Evolutionary conservation across 345 rosid genomes (phyloP), one percentile per base, ranked within the genome.

Genomic region (Punica granatum): DNA sequence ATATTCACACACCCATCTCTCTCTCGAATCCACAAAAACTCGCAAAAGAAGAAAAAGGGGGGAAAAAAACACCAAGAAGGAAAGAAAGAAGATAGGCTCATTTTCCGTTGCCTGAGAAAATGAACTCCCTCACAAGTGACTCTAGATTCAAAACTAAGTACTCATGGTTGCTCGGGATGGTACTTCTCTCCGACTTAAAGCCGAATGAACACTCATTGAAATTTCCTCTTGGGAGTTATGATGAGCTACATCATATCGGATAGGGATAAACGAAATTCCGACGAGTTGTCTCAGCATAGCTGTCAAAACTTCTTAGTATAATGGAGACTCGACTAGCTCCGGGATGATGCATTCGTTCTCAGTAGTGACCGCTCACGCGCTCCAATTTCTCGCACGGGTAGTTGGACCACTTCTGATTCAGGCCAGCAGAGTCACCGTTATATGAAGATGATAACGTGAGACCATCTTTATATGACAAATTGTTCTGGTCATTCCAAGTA

Each of bases 361-460:
- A 46, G 7, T 46, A 46, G 53, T 46, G 53, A 46, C 53, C 23
- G 53, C 53, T 19, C 53, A 46, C 3, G 53, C 8, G 18, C 53
- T 53, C 31, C 14, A 10, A 2, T 11, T 14, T 56, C 61, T 15
- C 33, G 18, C 34, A 28, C 34, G 1, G 34, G 61, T 26, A 13
- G 18, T 56, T 30, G 19, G 18, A 33, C 19, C 16, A 30, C 19
- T 28, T 56, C 61, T 4, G 34, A 56, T 56, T 28, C 14, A 3
- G 16, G 10, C 61, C 34, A 1, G 34, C 61, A 25, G 34, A 11
- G 25, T 30, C n/a, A 36, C 79, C 83, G 63, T 84, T 74, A 72
- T 78, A 86, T 26, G 92, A 79, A 67, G 83, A 81, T 77, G 83
- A 80, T 9, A 81, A 48, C 19, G 80, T 67, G 26, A 75, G 60